Percentiles rank a stretch among this genome's conserved stretches.
Evolutionary conservation across 305 asterid genomes (phyloP).

Genomic region (Ajuga reptans): DNA sequence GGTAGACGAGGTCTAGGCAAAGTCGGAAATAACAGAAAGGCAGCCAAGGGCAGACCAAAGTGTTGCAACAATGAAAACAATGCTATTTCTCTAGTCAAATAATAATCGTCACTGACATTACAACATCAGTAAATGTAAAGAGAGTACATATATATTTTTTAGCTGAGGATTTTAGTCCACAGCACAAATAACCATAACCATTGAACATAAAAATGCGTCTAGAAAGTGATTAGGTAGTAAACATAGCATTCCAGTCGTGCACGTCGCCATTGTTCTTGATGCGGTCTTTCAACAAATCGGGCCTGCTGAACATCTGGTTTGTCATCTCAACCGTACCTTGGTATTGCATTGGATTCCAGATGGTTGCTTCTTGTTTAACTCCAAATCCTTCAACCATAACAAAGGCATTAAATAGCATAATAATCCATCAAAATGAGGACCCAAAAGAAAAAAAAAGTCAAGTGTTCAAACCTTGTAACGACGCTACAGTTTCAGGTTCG

Average conservation of each 20-base stretch:
- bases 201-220: not conserved
- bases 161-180: too few relatives aligned
- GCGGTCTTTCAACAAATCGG: slow-evolving; percentile 30
- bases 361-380: slow-evolving; percentile 30
- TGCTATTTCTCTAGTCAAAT: too few relatives aligned
- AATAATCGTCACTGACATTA: not conserved
- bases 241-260: not conserved
- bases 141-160: too few relatives aligned
- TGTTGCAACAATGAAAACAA: too few relatives aligned
- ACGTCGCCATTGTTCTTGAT: slow-evolving; percentile 19
- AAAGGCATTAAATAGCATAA: slow-evolving; percentile 14
- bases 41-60: too few relatives aligned
- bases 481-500: slow-evolving; percentile 33
- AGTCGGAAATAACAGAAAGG: too few relatives aligned
- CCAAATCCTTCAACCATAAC: slow-evolving; percentile 34
- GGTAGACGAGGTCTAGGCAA: too few relatives aligned
- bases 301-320: slow-evolving; percentile 30
- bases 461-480: slow-evolving; percentile 32
- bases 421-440: not conserved
- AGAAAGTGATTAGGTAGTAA: not conserved
- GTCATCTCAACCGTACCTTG: slow-evolving; percentile 20
- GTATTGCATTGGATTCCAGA: slow-evolving; percentile 21
- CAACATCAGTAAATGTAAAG: not conserved
- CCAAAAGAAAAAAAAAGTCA: not conserved
- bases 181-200: too few relatives aligned